Base-by-base conservation (phyloP, 1,284 basidiomycete genomes). In the Salmacisia buchloeana region DNA sequence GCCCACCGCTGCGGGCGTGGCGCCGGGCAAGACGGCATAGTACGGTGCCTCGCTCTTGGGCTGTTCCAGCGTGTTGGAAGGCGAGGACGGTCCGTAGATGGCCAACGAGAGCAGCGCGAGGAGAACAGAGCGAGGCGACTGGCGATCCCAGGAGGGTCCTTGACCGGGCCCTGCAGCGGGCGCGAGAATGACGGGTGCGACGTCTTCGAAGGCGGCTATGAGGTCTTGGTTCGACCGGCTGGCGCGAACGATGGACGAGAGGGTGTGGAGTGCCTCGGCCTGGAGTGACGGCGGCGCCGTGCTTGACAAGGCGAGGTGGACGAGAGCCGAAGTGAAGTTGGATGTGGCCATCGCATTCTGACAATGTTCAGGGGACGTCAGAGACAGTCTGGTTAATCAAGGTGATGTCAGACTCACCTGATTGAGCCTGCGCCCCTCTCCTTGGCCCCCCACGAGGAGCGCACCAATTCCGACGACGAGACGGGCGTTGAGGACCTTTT, bases 221-320 rank as follows among this genome's bases (percentile, higher is more conserved):
- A 84, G 78, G 41, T 82, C 79, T 74, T 85, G 84, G 67, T 85
- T 85, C 27, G 65, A 62, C 2, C 75, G 66, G 15, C 72, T 73
- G 9, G 67, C 65, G 29, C 70, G 71, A 61, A 78, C 64, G 15
- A 78, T 61, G 7, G 66, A 66, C 3, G 74, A 62, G n/a, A 91
- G 83, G 0, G 87, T 82, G 80, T 94, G 92, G 67, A 91, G 86
- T 1, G 87, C 86, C 52, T 76, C 72, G 4, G 75, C 63, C 82
- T 98, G 97, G 64, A 98, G 82, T 3, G 83, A 74, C 13, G 89
- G 87, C 0, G 96, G 94, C 0, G 91, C 91, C 76, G 97, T 96
- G 33, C 92, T 94, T 2, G 92, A 89, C 25, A 98, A 84, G 0
- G 89, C 88, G 10, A 96, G 83, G 79, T 98, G 94, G 25, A 92